Conservation (phyloP, 768 basidiomycete genomes). For the Daedalea quercina region DNA sequence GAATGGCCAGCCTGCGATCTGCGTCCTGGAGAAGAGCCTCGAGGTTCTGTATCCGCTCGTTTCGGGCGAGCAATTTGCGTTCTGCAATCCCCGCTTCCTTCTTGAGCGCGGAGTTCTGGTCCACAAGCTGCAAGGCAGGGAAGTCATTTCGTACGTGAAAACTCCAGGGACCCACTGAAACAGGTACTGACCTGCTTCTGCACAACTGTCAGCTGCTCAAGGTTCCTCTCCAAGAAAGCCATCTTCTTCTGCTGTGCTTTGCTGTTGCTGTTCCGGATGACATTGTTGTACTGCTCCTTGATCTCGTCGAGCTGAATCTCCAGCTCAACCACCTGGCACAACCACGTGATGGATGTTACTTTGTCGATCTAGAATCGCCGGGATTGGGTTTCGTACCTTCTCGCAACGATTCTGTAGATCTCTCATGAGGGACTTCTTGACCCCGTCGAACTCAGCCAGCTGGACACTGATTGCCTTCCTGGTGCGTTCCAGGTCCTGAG, state of each 20-base stretch:
- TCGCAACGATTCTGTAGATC: constrained; percentile 99
- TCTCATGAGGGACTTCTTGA: constrained; percentile 98
- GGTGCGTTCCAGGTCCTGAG: constrained; percentile 93
- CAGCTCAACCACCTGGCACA: constrained; percentile 85
- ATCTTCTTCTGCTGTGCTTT: constrained; percentile 99
- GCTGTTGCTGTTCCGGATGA: constrained; percentile 96
- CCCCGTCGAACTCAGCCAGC: constrained; percentile 95
- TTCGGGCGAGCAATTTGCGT: constrained; percentile 90
- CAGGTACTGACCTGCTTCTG: constrained; percentile 80
- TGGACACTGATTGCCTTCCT: constrained; percentile 98
- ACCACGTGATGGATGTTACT: constrained; percentile 10
- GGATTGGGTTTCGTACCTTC: constrained; percentile 60
- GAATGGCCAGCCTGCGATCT: constrained; percentile 83
- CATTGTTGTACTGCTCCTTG: constrained; percentile 98
- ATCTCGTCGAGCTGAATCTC: constrained; percentile 99
- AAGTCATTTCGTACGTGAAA: constrained; percentile 1
- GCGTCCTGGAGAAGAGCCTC: constrained; percentile 91
- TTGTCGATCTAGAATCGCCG: background rate
- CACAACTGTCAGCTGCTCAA: constrained; percentile 90
- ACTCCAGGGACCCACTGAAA: background rate
- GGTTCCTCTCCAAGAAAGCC: constrained; percentile 94
- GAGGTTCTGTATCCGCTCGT: constrained; percentile 96
- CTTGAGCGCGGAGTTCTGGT: constrained; percentile 95
- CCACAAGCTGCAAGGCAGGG: constrained; percentile 68
- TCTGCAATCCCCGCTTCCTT: constrained; percentile 97